Evolutionary conservation across 2,329 filamentous ascomycete genomes (phyloP), one percentile per base, ranked within the genome.

Genomic region (Fusarium sp.): DNA sequence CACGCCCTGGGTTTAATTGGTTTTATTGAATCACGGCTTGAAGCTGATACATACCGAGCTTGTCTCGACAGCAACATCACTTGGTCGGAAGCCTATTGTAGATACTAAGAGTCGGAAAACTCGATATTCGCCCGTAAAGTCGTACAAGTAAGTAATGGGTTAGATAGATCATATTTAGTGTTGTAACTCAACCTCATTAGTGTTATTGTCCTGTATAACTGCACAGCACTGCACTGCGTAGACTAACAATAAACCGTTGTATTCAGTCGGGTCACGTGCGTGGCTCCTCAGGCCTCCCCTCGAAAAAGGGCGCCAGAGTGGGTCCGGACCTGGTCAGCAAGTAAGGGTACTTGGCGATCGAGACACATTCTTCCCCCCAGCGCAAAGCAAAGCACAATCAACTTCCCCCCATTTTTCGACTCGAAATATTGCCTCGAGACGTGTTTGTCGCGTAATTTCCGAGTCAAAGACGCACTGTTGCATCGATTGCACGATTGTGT

Each of bases 331-430:
- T 52, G 65, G 64, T 68, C 66, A 69, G 69, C 65, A 73, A 76
- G 73, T 64, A 53, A 65, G 61, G 62, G 53, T 74, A 72, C 69
- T 72, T 74, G 75, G 74, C 72, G 74, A 79, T 78, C 77, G 74
- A 79, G 77, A 79, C 79, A 81, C 78, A 78, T 77, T 79, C 78
- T 80, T 79, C 74, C 75, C 51, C 69, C 73, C 71, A 73, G 75
- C 72, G 69, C 73, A 74, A 42, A 49, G 28, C 61, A 45, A 49
- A 63, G 61, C 53, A 59, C 60, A 22, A 65, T 38, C 26, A 53
- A 74, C 71, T 71, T 66, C 68, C 71, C 69, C 69, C 73, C 74
- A 71, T 76, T 73, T 74, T 68, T 68, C 52, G 64, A 70, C 65
- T 71, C 62, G 58, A 75, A 51, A 69, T 66, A 66, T 66, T 71